Evolutionary conservation across 106 monocot species (phyloP), one percentile per base, ranked within the genome.

Genomic region (Dendrobium chrysotoxum): DNA sequence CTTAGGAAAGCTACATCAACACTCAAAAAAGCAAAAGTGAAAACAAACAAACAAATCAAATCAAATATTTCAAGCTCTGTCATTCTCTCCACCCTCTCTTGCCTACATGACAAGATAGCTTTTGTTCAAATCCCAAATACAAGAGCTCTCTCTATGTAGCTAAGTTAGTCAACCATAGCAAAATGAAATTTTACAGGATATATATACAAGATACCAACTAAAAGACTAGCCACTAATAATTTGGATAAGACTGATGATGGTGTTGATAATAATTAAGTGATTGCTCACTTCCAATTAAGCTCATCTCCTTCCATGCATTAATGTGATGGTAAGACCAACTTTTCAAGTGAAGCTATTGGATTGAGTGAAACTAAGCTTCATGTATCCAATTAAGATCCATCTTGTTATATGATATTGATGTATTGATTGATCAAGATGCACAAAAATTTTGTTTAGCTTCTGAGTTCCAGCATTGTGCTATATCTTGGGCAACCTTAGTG

Each of bases 401-500:
- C 50, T 50, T 50, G 13, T 50, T 50, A 13, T 50, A 13, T 13
- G 50, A 13, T 50, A 44, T 50, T 50, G 13, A 23, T 61, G 20
- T 0, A 61, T n/a, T 23, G 6, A 61, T 61, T 61, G 1, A 6
- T 61, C n/a, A 61, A 61, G 50, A 50, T 13, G 23, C 61, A 7
- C 5, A n/a, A 21, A 20, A 23, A 23, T 23, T 6, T 70, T 67
- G 53, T 4, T 81, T 85, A 18, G 64, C 66, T 7, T 85, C 74
- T 1, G 8, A 40, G 55, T 78, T 83, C 80, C 85, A 88, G 40
- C 81, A 85, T 79, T 87, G 83, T 42, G 82, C 84, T 55, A 95
- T 88, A 45, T 95, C 95, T 15, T 90, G 40, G 0, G 90, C 90
- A 23, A 92, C 86, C 76, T 82, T 87, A 73, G 44, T 84, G 4